Conservation (phyloP, 352 stramenopile species). For the Pythium diclinum region DNA sequence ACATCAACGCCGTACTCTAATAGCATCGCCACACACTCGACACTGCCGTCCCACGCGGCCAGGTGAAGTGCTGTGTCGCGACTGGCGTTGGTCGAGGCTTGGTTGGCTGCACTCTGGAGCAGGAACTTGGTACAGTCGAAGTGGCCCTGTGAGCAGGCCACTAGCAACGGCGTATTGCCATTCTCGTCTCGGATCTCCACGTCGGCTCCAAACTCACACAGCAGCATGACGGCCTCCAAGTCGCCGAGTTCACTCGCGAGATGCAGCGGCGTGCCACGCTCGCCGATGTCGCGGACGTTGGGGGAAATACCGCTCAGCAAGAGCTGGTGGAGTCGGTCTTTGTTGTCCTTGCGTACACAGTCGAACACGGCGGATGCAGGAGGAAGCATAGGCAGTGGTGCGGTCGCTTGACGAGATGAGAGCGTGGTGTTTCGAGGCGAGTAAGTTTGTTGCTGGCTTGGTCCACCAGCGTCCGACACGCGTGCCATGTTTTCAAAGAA, state of each 20-base stretch:
- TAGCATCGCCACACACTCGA: slow-evolving; percentile 60
- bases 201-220: slow-evolving; percentile 65
- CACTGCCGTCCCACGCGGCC: slow-evolving; percentile 59
- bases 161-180: slow-evolving; percentile 60
- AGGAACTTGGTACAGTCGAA: slow-evolving; percentile 68
- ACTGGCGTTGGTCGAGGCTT: slow-evolving; percentile 38
- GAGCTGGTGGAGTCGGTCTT: slow-evolving; percentile 41
- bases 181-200: slow-evolving; percentile 65
- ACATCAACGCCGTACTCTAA: slow-evolving; percentile 61
- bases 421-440: neutral
- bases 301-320: slow-evolving; percentile 47
- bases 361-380: slow-evolving; percentile 40
- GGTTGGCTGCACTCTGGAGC: slow-evolving; percentile 63
- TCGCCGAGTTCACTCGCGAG: slow-evolving; percentile 66
- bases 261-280: slow-evolving; percentile 69
- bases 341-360: slow-evolving; percentile 43
- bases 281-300: slow-evolving; percentile 53
- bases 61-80: slow-evolving; percentile 63
- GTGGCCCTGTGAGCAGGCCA: slow-evolving; percentile 66
- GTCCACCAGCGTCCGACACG: slow-evolving; percentile 22
- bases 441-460: neutral
- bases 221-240: slow-evolving; percentile 55
- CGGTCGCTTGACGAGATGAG: slow-evolving; percentile 4
- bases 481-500: slow-evolving; percentile 73
- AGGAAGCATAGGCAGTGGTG: slow-evolving; percentile 8